Evolutionary conservation across 768 basidiomycete species (phyloP), one percentile per base, ranked within the genome.

Genomic region (Pulveroboletus ravenelii): DNA sequence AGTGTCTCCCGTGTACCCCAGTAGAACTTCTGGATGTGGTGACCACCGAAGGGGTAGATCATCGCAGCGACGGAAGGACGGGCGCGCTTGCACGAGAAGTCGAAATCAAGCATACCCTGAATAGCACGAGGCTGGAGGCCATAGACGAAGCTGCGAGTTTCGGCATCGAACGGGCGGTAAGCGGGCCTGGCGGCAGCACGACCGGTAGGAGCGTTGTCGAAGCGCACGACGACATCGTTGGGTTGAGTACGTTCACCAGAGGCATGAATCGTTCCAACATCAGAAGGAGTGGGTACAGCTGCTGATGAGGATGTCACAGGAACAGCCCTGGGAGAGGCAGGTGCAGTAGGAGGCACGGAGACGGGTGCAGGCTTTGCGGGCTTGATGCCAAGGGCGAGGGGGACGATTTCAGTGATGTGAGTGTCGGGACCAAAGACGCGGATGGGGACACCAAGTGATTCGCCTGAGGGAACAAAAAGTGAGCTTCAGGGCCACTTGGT

Each of bases 1-100:
- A 99, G 86, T 3, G 95, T 95, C 78, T 98, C 96, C 77, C 91
- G 93, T 36, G 96, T 98, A 49, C 96, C 96, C 96, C 96, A 98
- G 81, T 99, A 98, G 82, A 99, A 97, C 77, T 99, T 99, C 76
- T 99, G 96, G 72, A 97, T 96, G 75, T 98, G 96, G 75, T 98
- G 95, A 17, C 95, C 95, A 65, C 95, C 96, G 72, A 99, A 99
- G 67, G 95, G 96, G 72, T 99, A 99, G 68, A 99, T 96, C 95
- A 98, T 99, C 35, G 96, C 96, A 27, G 96, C 94, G 57, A 98
- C 96, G 41, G 85, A 89, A 34, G 96, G 93, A 17, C 87, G 80
- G 41, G 80, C 70, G 55, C 96, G 89, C 15, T 94, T 94, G 73
- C 96, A 99, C 13, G 92, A 93, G 75, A 85, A 99, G 78, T 99